Conservation (phyloP, 257 asterid genomes). For the Solanum corneliomulleri region DNA sequence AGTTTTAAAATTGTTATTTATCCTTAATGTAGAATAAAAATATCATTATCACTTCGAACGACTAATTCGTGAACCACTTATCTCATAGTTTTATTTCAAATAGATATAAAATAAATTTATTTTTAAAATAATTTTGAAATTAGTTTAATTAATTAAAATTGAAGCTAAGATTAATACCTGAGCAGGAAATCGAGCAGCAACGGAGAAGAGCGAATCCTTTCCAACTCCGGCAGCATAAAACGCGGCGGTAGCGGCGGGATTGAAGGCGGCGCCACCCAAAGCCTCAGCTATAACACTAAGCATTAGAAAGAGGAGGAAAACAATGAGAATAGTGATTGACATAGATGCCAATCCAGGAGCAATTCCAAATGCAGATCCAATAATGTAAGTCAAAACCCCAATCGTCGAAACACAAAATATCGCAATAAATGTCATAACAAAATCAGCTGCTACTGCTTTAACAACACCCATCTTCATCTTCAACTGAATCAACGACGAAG, state of each 20-base stretch:
- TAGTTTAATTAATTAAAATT: background rate
- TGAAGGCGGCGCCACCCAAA: conserved; percentile 78
- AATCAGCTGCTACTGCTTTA: conserved; percentile 20
- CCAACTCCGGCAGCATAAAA: conserved; percentile 70
- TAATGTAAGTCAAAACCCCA: conserved; percentile 33
- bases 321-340: conserved; percentile 36
- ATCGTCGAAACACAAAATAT: conserved; percentile 22
- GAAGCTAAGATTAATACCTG: background rate
- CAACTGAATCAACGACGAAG: background rate
- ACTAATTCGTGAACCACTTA: too few relatives aligned
- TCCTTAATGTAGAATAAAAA: too few relatives aligned
- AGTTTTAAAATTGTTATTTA: too few relatives aligned
- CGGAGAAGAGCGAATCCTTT: conserved; percentile 39
- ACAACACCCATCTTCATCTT: conserved; percentile 14
- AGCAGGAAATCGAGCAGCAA: conserved; percentile 71
- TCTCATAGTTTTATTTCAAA: too few relatives aligned
- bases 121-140: too few relatives aligned
- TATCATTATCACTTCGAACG: too few relatives aligned
- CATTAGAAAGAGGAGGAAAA: conserved; percentile 37
- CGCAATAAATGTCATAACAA: conserved; percentile 24
- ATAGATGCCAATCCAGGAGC: conserved; percentile 30
- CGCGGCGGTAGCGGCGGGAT: conserved; percentile 77
- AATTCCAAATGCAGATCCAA: conserved; percentile 42
- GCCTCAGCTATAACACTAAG: conserved; percentile 56
- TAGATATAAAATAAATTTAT: too few relatives aligned